Percentiles rank a stretch among this genome's conserved stretches.
These are phyloP conservation scores for Ogataea allantospora DNA, from an alignment of 805 yeast species.

Conservation along the genomic window DNA sequence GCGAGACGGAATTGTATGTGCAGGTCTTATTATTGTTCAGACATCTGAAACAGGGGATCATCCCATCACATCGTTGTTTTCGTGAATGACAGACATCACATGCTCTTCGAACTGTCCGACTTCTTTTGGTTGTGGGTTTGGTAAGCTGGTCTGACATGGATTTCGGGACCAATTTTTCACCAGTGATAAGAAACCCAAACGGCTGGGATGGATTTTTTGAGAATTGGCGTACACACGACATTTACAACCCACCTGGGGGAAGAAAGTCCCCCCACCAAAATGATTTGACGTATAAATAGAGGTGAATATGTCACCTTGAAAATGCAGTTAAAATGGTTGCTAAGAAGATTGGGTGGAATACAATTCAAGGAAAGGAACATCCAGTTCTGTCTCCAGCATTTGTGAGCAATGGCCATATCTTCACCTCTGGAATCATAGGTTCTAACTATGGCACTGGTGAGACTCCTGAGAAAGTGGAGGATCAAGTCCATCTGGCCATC, in stretches of 20 bases:
- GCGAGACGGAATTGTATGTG: not conserved
- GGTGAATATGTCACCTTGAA: too few relatives aligned
- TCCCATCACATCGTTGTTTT: constrained; percentile 9
- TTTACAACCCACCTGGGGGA: too few relatives aligned
- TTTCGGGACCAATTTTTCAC: not conserved
- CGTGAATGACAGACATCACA: constrained; percentile 9
- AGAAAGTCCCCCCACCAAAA: not conserved
- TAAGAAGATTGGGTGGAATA: constrained; percentile 37
- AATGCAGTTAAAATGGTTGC: constrained; percentile 15
- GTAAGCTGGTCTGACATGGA: not conserved
- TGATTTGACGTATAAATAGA: not conserved
- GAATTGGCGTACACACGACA: too few relatives aligned
- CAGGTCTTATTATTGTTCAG: not conserved
- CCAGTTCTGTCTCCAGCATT: constrained; percentile 23
- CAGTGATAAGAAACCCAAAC: not conserved
- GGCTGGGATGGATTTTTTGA: too few relatives aligned
- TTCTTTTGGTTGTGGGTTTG: not conserved
- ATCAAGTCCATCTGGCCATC: constrained; percentile 47
- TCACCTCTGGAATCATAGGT: constrained; percentile 29
- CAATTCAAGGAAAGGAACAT: constrained; percentile 32
- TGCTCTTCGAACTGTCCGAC: constrained; percentile 1
- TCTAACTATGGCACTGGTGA: constrained; percentile 34
- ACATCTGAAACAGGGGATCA: constrained; percentile 7
- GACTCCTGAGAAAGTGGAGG: constrained; percentile 42
- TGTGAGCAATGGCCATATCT: constrained; percentile 27